Evolutionary conservation across 2,329 filamentous ascomycete genomes (phyloP).

Genomic region (Whalleya microplaca): DNA sequence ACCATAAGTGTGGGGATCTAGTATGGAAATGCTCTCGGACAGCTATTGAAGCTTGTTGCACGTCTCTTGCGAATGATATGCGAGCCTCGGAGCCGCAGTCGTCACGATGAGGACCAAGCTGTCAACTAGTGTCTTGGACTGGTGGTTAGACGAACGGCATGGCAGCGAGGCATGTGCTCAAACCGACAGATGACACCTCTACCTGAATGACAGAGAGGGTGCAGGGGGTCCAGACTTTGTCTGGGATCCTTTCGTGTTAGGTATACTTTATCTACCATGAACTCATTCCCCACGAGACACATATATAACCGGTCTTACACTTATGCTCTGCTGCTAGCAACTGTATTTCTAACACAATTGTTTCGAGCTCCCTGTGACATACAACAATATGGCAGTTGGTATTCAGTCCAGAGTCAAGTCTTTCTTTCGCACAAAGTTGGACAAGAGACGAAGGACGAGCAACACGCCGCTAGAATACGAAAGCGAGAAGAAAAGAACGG

Average conservation of each 20-base stretch:
- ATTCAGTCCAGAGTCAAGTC: constrained; percentile 29
- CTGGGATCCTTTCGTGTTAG: no score
- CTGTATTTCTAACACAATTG: no score
- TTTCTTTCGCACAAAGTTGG: constrained; percentile 27
- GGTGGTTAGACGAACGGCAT: constrained; percentile 12
- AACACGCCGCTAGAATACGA: constrained; percentile 10
- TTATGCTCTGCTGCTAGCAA: no score
- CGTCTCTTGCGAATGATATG: constrained; percentile 1
- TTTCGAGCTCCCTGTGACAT: background rate
- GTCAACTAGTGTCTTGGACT: background rate
- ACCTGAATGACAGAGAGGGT: background rate
- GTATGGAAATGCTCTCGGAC: background rate
- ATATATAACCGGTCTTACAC: no score
- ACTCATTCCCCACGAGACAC: no score
- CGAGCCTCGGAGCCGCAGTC: constrained; percentile 7
- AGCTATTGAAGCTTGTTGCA: constrained; percentile 6
- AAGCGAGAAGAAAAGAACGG: constrained; percentile 4
- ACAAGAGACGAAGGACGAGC: constrained; percentile 25
- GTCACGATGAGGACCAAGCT: constrained; percentile 8
- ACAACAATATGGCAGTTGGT: constrained; percentile 27
- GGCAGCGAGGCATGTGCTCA: constrained; percentile 17
- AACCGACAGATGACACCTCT: background rate
- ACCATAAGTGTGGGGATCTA: background rate
- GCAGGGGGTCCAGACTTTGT: no score
- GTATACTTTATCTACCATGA: no score